These are phyloP conservation scores for Filosporella fistucella DNA, from an alignment of 495 filamentous ascomycete genomes.

Conservation along the genomic window DNA sequence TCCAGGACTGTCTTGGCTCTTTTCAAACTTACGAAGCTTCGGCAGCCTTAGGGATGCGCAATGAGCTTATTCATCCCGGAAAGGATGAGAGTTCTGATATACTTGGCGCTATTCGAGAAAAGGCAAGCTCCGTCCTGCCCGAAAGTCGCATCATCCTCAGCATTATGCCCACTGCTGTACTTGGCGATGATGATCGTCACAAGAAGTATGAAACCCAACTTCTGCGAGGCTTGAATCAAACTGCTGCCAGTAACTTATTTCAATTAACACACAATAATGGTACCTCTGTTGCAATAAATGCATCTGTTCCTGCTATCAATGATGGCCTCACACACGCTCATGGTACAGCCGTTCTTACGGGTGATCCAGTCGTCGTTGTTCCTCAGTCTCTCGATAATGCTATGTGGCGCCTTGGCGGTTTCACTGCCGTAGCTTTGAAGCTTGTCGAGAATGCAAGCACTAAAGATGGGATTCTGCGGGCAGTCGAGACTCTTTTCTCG, in stretches of 20 bases:
- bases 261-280: conserved; percentile 67
- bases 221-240: conserved; percentile 69
- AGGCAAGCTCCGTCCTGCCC: conserved; percentile 73
- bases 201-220: conserved; percentile 69
- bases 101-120: conserved; percentile 75
- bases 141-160: conserved; percentile 83
- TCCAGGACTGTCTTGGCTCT: conserved; percentile 91
- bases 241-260: conserved; percentile 66
- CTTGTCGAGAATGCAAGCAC: conserved; percentile 71
- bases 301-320: conserved; percentile 81
- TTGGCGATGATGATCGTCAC: conserved; percentile 68
- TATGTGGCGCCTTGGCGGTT: conserved; percentile 88
- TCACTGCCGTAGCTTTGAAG: conserved; percentile 77
- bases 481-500: conserved; percentile 78
- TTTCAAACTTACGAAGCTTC: conserved; percentile 98
- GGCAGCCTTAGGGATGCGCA: conserved; percentile 81
- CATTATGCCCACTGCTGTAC: conserved; percentile 70
- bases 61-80: conserved; percentile 86
- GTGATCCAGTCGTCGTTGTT: conserved; percentile 75
- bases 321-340: conserved; percentile 75
- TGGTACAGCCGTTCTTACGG: conserved; percentile 76
- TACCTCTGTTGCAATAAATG: conserved; percentile 81
- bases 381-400: conserved; percentile 85
- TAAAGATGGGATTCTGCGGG: conserved; percentile 63
- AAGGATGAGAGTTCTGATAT: conserved; percentile 93